Conservation (phyloP, 306 rosid genomes). For the Trichosanthes cucumerina region DNA sequence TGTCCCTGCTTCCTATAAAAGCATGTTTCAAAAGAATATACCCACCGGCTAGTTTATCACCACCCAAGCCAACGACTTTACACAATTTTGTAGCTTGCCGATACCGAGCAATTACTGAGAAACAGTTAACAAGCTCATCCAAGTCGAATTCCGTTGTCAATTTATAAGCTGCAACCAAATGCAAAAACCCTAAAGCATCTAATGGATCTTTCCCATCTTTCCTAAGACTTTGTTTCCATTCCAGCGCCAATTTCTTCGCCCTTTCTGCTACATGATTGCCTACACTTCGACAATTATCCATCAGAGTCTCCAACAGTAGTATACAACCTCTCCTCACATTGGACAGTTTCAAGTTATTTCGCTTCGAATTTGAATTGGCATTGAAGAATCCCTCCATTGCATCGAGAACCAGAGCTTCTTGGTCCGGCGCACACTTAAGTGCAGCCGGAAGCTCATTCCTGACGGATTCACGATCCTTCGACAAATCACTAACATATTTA, state of each 20-base stretch:
- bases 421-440: slow-evolving; percentile 32
- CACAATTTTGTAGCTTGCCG: slow-evolving; percentile 38
- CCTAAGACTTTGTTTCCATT: slow-evolving; percentile 37
- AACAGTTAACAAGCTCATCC: slow-evolving; percentile 49
- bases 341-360: slow-evolving; percentile 16
- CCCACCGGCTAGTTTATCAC: slow-evolving; percentile 31
- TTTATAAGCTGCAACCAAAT: slow-evolving; percentile 49
- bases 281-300: slow-evolving; percentile 22
- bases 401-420: slow-evolving; percentile 39
- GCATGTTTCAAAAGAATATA: not conserved
- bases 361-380: not conserved
- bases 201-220: slow-evolving; percentile 18
- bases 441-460: slow-evolving; percentile 45
- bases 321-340: slow-evolving; percentile 37
- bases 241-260: slow-evolving; percentile 37
- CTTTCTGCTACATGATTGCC: slow-evolving; percentile 31
- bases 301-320: slow-evolving; percentile 41
- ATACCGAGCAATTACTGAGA: slow-evolving; percentile 23
- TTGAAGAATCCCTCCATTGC: slow-evolving; percentile 48
- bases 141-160: slow-evolving; percentile 29
- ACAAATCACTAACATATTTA: slow-evolving; percentile 23
- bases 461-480: slow-evolving; percentile 22
- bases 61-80: slow-evolving; percentile 24
- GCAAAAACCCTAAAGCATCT: slow-evolving; percentile 47
- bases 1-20: not conserved